phyloP scores from a whole-genome alignment of 2,329 filamentous ascomycete genomes.

The Penicillium frequentans region DNA sequence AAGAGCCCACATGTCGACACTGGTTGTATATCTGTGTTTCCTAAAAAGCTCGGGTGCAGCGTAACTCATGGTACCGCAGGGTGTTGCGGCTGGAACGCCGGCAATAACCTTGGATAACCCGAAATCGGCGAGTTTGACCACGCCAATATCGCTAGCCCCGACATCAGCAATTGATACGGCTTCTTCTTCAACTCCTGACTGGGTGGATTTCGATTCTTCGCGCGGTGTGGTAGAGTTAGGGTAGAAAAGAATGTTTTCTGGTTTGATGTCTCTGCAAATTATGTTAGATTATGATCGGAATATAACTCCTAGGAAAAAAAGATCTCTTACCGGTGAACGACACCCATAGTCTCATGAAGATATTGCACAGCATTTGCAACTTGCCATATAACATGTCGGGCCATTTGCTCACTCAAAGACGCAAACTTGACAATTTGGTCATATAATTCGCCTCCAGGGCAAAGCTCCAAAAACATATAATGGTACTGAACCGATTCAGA shows the following conservation, averaged over 20 bases:
- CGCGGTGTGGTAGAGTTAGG: slow-evolving; percentile 1
- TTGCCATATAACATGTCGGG: slow-evolving; percentile 13
- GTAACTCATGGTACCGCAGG: slow-evolving; percentile 12
- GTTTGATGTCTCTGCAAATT: slow-evolving; percentile 12
- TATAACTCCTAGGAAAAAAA: too few species aligned
- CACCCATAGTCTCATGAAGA: slow-evolving; percentile 9
- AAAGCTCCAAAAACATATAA: slow-evolving; percentile 4
- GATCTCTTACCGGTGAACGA: slow-evolving; percentile 10
- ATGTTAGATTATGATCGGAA: background rate
- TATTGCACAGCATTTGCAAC: slow-evolving; percentile 12
- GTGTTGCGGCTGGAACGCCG: slow-evolving; percentile 4
- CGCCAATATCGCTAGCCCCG: slow-evolving; percentile 7
- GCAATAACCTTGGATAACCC: slow-evolving; percentile 11
- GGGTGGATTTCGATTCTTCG: background rate
- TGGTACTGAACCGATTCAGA: slow-evolving; percentile 6
- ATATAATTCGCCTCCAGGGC: slow-evolving; percentile 11
- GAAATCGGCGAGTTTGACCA: slow-evolving; percentile 11
- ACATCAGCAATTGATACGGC: slow-evolving; percentile 2
- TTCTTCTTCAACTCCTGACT: slow-evolving; percentile 7
- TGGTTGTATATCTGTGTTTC: slow-evolving; percentile 9
- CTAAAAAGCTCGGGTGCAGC: slow-evolving; percentile 11
- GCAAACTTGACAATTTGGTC: slow-evolving; percentile 13
- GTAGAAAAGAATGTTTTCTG: slow-evolving; percentile 11
- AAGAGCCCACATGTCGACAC: slow-evolving; percentile 15
- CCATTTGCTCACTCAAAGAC: slow-evolving; percentile 16